Base-by-base conservation (phyloP, 495 filamentous ascomycete genomes). In the Talaromyces liani region DNA sequence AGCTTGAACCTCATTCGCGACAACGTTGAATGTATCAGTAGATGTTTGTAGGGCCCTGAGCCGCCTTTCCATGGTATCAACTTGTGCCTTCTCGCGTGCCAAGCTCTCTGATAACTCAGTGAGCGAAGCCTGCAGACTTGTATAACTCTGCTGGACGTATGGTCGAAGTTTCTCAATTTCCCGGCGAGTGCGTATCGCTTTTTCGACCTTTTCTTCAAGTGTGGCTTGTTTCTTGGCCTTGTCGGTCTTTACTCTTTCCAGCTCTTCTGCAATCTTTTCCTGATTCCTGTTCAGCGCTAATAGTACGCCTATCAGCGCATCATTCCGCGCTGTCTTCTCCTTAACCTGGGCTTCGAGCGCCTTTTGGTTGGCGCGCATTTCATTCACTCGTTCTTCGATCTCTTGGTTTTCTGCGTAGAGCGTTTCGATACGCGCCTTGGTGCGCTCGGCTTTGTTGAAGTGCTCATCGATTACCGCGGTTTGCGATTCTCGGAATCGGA, bases 401-500 rank as follows among this genome's bases (percentile, higher is more conserved):
- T 91, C 88, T 66, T 93, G 88, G 69, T 97, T 98, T 69, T 93
- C 91, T 7, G 80, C 75, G 63, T 89, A 91, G 10, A 97, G 82
- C n/a, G 86, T 81, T 75, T 97, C 92, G 69, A 98, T 96, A 65
- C 87, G 85, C 61, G 86, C 77, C 75, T 96, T 96, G 0, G 89
- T 91, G 64, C 81, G 84, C 72, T 98, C 92, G 18, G 90, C 82
- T 67, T 90, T 91, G 79, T 95, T 92, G 78, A 92, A 93, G 73
- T 98, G 91, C 71, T 93, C 88, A 67, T 94, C 91, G 56, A 97
- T 96, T 2, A 91, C 84, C 14, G 79, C 75, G 6, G 89, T 91
- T 75, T 96, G 92, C 62, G 87, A 90, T 77, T 96, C 93, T 65
- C 95, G 90, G 76, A 97, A 98, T 57, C 94, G 85, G 58, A 97